Evolutionary conservation across 108 stramenopile genomes (phyloP).

Genomic region (Conticribra weissflogii): DNA sequence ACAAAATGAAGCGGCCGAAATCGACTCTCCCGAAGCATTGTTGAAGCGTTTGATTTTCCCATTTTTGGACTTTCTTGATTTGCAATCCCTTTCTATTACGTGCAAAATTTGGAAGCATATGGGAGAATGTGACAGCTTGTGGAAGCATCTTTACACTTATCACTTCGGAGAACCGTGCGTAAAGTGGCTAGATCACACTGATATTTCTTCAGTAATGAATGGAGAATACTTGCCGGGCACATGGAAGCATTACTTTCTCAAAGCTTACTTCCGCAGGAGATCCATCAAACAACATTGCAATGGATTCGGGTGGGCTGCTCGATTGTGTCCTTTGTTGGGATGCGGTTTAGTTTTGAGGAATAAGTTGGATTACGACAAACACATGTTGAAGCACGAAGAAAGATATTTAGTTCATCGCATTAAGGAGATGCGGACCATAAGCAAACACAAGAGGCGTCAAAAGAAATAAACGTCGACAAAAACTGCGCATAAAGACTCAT

Average conservation of each 20-base stretch:
- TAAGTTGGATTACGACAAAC: slow-evolving; percentile 20
- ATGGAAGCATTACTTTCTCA: slow-evolving; percentile 28
- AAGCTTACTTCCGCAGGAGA: not conserved
- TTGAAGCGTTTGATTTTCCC: slow-evolving; percentile 32
- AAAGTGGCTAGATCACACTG: slow-evolving; percentile 4
- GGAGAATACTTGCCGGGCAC: not conserved
- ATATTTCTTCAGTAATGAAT: too few species aligned
- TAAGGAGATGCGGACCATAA: too few species aligned
- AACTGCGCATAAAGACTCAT: too few species aligned
- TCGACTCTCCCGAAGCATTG: slow-evolving; percentile 10
- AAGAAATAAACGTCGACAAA: not conserved
- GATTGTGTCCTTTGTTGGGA: slow-evolving; percentile 15
- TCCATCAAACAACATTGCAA: slow-evolving; percentile 1
- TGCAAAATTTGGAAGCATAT: slow-evolving; percentile 47
- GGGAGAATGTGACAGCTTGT: slow-evolving; percentile 15
- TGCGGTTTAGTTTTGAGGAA: slow-evolving; percentile 11
- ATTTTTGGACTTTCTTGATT: slow-evolving; percentile 36
- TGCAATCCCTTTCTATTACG: slow-evolving; percentile 14
- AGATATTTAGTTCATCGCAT: slow-evolving; percentile 4
- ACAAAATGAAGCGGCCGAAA: not conserved
- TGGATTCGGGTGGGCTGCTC: slow-evolving; percentile 22
- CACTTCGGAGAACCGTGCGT: slow-evolving; percentile 29
- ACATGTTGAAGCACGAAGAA: slow-evolving; percentile 31
- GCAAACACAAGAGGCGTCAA: not conserved
- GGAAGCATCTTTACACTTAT: slow-evolving; percentile 28